Conservation (phyloP, 176 grass and related monocot species). For the Musa troglodytarum region DNA sequence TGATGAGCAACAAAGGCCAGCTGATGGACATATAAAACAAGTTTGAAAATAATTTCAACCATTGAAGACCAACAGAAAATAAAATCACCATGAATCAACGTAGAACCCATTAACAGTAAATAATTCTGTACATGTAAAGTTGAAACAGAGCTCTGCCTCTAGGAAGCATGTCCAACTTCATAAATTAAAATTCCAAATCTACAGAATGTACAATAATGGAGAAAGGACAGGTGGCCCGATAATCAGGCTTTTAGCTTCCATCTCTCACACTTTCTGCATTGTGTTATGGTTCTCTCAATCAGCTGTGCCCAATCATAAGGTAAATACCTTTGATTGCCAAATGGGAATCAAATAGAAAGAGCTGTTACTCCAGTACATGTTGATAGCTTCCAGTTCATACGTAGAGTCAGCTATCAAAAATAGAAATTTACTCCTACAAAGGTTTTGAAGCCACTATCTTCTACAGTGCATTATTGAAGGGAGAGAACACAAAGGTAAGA, state of each 20-base stretch:
- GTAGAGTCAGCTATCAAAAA: neutral
- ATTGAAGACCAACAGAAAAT: neutral
- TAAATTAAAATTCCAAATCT: neutral
- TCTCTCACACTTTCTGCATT: neutral
- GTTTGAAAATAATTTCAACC: neutral
- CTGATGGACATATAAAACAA: too few relatives aligned
- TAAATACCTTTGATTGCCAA: neutral
- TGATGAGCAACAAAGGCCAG: too few relatives aligned
- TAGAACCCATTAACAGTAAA: neutral
- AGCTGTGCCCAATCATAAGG: neutral
- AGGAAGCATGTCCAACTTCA: neutral
- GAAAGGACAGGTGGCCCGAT: neutral
- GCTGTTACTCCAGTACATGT: neutral
- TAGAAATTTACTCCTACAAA: neutral
- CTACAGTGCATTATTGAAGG: neutral
- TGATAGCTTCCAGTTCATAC: neutral
- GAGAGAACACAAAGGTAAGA: neutral
- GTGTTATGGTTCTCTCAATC: neutral
- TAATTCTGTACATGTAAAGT: neutral
- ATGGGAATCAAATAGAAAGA: slow-evolving; percentile 5
- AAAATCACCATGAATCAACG: slow-evolving; percentile 11
- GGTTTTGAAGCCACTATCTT: neutral
- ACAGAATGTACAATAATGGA: neutral
- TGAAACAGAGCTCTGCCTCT: neutral
- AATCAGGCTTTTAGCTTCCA: neutral